Evolutionary conservation across 768 basidiomycete species (phyloP).

Genomic region (Russula compacta): DNA sequence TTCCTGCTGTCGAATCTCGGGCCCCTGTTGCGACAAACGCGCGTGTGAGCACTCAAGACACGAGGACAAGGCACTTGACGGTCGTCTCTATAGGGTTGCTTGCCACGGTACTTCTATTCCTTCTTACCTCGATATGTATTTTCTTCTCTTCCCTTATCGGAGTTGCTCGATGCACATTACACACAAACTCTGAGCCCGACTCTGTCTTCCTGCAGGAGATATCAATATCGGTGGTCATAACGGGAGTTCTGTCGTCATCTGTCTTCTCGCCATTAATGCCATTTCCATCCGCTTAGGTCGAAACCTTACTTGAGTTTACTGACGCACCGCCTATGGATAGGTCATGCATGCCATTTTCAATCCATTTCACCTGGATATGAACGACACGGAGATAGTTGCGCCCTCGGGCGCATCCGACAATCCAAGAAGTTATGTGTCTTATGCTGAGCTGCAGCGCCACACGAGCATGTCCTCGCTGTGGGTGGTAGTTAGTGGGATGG

Average conservation of each 20-base stretch:
- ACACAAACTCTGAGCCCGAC: not conserved
- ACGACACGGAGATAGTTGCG: not conserved
- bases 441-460: slow-evolving; percentile 14
- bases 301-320: not conserved
- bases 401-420: not conserved
- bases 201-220: not conserved
- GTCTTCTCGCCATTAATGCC: not conserved
- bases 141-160: not conserved
- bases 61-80: not conserved
- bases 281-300: not conserved
- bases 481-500: slow-evolving; percentile 12
- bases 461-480: not conserved
- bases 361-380: slow-evolving; percentile 10
- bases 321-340: not conserved
- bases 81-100: slow-evolving; percentile 2
- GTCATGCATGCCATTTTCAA: not conserved
- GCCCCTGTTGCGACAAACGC: not conserved
- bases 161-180: not conserved
- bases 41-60: not conserved
- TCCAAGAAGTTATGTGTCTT: slow-evolving; percentile 3
- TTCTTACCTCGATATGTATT: not conserved
- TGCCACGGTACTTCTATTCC: not conserved
- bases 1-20: not conserved
- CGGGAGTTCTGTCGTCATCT: not conserved
- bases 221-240: not conserved